Evolutionary conservation across 345 rosid genomes (phyloP).

Genomic region (Gynandropsis gynandra): DNA sequence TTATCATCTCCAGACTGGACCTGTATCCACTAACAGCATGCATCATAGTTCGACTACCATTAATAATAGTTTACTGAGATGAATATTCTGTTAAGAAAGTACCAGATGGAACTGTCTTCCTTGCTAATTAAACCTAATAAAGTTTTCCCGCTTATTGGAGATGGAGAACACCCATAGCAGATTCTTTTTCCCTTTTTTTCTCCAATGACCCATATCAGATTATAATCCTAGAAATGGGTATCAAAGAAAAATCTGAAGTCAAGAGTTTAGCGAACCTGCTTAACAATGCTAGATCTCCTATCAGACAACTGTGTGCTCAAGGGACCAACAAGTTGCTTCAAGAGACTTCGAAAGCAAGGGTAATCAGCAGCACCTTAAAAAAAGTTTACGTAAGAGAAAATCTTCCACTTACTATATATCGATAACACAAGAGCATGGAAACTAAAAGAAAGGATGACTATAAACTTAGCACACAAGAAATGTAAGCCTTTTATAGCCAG

Average conservation of each 20-base stretch:
- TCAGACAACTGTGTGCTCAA: slow-evolving; percentile 79
- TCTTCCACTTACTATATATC: no score
- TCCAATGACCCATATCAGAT: no score
- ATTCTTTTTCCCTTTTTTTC: no score
- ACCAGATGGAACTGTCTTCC: slow-evolving; percentile 5
- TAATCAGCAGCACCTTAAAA: slow-evolving; percentile 79
- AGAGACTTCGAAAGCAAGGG: slow-evolving; percentile 76
- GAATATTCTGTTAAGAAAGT: slow-evolving; percentile 6
- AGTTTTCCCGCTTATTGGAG: slow-evolving; percentile 12
- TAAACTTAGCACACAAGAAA: no score
- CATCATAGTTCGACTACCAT: slow-evolving; percentile 12
- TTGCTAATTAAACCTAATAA: slow-evolving; percentile 4
- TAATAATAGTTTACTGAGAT: slow-evolving; percentile 3
- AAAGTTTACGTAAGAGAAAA: slow-evolving; percentile 13
- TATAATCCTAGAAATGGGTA: slow-evolving; percentile 3
- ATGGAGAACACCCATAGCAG: slow-evolving; percentile 9
- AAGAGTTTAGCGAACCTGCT: slow-evolving; percentile 53
- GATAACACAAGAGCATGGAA: no score
- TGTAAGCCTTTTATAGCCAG: no score
- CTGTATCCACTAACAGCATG: slow-evolving; percentile 1
- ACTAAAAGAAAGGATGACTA: no score
- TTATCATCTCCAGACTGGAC: slow-evolving; percentile 6
- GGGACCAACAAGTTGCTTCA: slow-evolving; percentile 91
- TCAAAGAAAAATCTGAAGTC: neutral
- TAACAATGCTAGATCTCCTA: slow-evolving; percentile 91